These are phyloP conservation scores for Oryza glumipatula DNA, from an alignment of 176 grass and related monocot species.

Conservation along the genomic window DNA sequence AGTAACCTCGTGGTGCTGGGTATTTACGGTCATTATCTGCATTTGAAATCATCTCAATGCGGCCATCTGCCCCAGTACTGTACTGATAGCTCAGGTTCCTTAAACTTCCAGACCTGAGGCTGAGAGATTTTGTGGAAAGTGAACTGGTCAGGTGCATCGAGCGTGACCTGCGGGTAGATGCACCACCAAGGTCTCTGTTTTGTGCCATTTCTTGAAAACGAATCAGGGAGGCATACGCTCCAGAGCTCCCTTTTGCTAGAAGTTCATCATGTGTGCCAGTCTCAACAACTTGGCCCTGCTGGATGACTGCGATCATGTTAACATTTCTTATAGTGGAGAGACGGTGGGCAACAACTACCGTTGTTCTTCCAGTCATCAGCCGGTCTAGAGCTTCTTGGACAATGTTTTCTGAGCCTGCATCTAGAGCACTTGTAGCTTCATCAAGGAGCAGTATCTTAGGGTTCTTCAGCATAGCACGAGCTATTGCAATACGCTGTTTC, in stretches of 20 bases:
- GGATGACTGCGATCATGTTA: slow-evolving; percentile 88
- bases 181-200: slow-evolving; percentile 75
- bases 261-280: slow-evolving; percentile 91
- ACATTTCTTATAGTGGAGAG: slow-evolving; percentile 90
- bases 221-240: slow-evolving; percentile 87
- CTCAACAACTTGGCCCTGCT: slow-evolving; percentile 94
- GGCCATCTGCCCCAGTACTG: slow-evolving; percentile 94
- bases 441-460: slow-evolving; percentile 97
- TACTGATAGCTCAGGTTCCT: slow-evolving; percentile 98
- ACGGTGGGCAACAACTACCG: slow-evolving; percentile 93
- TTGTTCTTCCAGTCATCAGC: slow-evolving; percentile 93
- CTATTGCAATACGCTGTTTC: slow-evolving; percentile 97
- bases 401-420: slow-evolving; percentile 91
- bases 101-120: slow-evolving; percentile 85
- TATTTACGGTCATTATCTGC: slow-evolving; percentile 94
- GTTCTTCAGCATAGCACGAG: slow-evolving; percentile 93
- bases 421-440: slow-evolving; percentile 98
- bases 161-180: slow-evolving; percentile 73
- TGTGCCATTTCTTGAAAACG: slow-evolving; percentile 81
- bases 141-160: slow-evolving; percentile 93
- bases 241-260: slow-evolving; percentile 71
- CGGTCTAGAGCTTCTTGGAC: slow-evolving; percentile 96
- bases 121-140: slow-evolving; percentile 98
- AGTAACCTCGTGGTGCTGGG: slow-evolving; percentile 90
- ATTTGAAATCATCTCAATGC: slow-evolving; percentile 97